Conservation (phyloP, 768 basidiomycete genomes). For the Trametopsis cervina region DNA sequence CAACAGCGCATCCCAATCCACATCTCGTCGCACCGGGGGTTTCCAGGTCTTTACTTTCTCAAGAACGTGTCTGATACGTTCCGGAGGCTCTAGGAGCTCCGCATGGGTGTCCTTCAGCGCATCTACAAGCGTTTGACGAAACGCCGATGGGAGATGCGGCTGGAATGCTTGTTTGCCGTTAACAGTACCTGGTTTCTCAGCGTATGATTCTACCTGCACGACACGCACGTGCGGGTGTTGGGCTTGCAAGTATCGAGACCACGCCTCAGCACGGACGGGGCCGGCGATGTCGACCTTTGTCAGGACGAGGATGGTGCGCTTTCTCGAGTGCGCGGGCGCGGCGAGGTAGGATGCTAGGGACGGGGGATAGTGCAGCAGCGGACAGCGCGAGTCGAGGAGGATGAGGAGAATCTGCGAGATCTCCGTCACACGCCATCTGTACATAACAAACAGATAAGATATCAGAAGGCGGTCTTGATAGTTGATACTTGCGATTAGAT, state of each 20-base stretch:
- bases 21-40: conserved; percentile 50
- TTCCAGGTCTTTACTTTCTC: conserved; percentile 54
- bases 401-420: conserved; percentile 84
- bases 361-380: conserved; percentile 78
- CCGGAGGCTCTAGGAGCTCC: conserved; percentile 63
- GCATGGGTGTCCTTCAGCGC: conserved; percentile 61
- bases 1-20: conserved; percentile 72
- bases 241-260: conserved; percentile 53
- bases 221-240: conserved; percentile 50
- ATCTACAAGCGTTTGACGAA: conserved; percentile 56
- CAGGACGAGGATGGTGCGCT: conserved; percentile 60
- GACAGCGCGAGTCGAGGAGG: conserved; percentile 86
- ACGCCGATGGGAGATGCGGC: conserved; percentile 62
- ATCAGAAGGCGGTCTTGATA: too few relatives aligned
- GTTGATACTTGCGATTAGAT: too few relatives aligned
- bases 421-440: conserved; percentile 90
- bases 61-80: conserved; percentile 39
- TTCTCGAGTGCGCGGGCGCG: conserved; percentile 17
- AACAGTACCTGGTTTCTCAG: conserved; percentile 33
- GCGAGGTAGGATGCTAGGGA: conserved; percentile 64
- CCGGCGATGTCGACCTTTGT: conserved; percentile 89
- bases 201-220: conserved; percentile 74
- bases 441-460: too few relatives aligned
- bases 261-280: conserved; percentile 50
- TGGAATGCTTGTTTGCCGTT: conserved; percentile 36